Conservation (phyloP, 352 stramenopile genomes). For the Phytophthora pisi region DNA sequence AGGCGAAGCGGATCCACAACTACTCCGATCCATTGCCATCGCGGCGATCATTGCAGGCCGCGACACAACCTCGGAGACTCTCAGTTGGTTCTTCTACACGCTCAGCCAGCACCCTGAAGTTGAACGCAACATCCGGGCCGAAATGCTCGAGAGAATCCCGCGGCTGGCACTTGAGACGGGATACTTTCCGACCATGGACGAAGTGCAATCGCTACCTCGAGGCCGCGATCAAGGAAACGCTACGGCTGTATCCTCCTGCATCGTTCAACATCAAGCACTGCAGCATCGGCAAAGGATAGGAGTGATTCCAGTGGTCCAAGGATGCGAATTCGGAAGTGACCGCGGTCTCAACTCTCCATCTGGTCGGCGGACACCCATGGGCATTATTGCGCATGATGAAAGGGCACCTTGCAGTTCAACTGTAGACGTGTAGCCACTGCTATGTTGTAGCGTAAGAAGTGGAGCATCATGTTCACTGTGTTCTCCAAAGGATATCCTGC, state of each 20-base stretch:
- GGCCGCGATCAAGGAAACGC: conserved; percentile 48
- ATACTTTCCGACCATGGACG: conserved; percentile 30
- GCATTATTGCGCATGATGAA: no score
- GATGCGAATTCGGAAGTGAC: neutral
- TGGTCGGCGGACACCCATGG: neutral
- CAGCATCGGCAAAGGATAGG: neutral
- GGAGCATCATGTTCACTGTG: no score
- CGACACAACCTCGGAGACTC: conserved; percentile 58
- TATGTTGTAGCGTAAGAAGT: no score
- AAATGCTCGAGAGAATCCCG: conserved; percentile 40
- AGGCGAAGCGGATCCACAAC: conserved; percentile 19
- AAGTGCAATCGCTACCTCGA: conserved; percentile 49
- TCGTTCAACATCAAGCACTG: conserved; percentile 47
- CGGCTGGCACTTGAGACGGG: conserved; percentile 16
- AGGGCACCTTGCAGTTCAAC: no score
- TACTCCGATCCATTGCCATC: conserved; percentile 59
- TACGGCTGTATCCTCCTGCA: conserved; percentile 53
- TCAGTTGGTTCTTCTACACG: conserved; percentile 63
- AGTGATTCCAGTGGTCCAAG: neutral
- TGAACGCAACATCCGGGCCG: conserved; percentile 31
- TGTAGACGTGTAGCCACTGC: no score
- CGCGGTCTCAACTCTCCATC: neutral
- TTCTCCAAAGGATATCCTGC: no score
- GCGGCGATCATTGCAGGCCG: conserved; percentile 56
- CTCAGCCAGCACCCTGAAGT: conserved; percentile 45